These are phyloP conservation scores for Candida takata DNA, from an alignment of 805 yeast genomes.

Conservation along the genomic window DNA sequence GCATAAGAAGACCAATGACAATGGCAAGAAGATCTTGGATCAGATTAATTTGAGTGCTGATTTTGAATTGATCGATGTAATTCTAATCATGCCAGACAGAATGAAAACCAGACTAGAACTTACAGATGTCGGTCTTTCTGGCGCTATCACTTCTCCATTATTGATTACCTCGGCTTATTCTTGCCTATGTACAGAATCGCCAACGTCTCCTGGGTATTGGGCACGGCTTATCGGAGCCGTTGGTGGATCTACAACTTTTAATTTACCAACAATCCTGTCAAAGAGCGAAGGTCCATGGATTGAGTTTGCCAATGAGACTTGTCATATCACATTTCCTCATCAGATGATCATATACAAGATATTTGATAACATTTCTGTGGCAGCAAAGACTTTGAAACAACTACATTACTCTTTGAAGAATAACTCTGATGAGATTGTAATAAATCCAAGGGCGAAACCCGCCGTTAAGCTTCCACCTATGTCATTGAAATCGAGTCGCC, in stretches of 20 bases:
- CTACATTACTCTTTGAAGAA: slow-evolving; percentile 42
- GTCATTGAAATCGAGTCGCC: slow-evolving; percentile 44
- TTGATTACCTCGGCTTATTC: slow-evolving; percentile 26
- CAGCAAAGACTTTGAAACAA: slow-evolving; percentile 61
- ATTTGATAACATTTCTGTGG: slow-evolving; percentile 70
- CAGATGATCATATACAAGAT: slow-evolving; percentile 68
- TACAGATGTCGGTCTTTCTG: slow-evolving; percentile 21
- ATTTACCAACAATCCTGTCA: slow-evolving; percentile 25
- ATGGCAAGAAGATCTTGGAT: slow-evolving; percentile 15
- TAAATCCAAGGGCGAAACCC: slow-evolving; percentile 33
- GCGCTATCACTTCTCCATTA: slow-evolving; percentile 19
- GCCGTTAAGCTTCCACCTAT: slow-evolving; percentile 49
- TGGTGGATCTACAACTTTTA: slow-evolving; percentile 23
- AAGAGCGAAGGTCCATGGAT: slow-evolving; percentile 28
- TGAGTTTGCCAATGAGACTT: slow-evolving; percentile 31
- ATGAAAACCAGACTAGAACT: slow-evolving; percentile 43
- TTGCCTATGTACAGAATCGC: slow-evolving; percentile 47
- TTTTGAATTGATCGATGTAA: slow-evolving; percentile 19
- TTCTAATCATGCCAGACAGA: slow-evolving; percentile 38
- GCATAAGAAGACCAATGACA: slow-evolving; percentile 11
- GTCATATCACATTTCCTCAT: slow-evolving; percentile 60
- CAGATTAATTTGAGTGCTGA: slow-evolving; percentile 20
- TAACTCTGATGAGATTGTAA: slow-evolving; percentile 31
- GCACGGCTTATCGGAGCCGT: slow-evolving; percentile 38
- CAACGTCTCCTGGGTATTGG: slow-evolving; percentile 41